phyloP scores from a whole-genome alignment of 495 filamentous ascomycete genomes.

The Cercophora newfieldiana region DNA sequence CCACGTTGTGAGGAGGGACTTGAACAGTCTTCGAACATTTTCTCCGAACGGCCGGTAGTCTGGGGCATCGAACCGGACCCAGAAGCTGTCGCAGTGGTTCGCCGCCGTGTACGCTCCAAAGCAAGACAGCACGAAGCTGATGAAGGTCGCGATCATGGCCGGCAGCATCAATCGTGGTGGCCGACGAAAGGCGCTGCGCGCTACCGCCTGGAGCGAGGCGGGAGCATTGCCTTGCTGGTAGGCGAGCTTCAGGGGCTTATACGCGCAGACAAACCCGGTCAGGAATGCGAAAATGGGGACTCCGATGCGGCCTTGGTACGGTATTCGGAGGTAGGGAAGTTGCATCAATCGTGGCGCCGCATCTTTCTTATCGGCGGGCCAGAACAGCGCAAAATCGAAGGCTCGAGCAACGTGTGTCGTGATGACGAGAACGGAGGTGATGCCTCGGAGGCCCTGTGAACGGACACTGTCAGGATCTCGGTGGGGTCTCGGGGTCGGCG shows the following conservation, averaged over 20 bases:
- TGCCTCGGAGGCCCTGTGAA: conserved; percentile 59
- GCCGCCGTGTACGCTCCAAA: conserved; percentile 58
- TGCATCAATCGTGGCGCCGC: conserved; percentile 54
- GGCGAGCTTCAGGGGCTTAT: conserved; percentile 62
- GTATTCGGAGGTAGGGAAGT: conserved; percentile 60
- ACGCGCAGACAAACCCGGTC: conserved; percentile 66
- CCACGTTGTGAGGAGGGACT: conserved; percentile 57
- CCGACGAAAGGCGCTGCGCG: conserved; percentile 63
- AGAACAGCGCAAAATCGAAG: conserved; percentile 58
- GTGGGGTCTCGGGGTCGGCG: not conserved
- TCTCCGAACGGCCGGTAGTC: conserved; percentile 31
- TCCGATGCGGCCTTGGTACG: conserved; percentile 62
- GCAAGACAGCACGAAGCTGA: conserved; percentile 57
- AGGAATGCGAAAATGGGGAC: conserved; percentile 67
- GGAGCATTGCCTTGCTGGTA: conserved; percentile 53
- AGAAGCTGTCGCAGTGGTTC: conserved; percentile 57
- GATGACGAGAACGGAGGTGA: conserved; percentile 65
- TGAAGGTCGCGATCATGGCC: conserved; percentile 57
- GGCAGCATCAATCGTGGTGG: conserved; percentile 62
- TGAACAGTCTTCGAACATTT: conserved; percentile 42
- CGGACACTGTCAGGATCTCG: conserved; percentile 13
- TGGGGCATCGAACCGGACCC: conserved; percentile 58
- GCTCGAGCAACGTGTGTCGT: conserved; percentile 62
- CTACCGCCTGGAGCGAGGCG: conserved; percentile 55
- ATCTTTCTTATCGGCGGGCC: conserved; percentile 50